Evolutionary conservation across 192 early-diverging fungal genomes (phyloP), one percentile per base, ranked within the genome.

Genomic region (Podila clonocystis): DNA sequence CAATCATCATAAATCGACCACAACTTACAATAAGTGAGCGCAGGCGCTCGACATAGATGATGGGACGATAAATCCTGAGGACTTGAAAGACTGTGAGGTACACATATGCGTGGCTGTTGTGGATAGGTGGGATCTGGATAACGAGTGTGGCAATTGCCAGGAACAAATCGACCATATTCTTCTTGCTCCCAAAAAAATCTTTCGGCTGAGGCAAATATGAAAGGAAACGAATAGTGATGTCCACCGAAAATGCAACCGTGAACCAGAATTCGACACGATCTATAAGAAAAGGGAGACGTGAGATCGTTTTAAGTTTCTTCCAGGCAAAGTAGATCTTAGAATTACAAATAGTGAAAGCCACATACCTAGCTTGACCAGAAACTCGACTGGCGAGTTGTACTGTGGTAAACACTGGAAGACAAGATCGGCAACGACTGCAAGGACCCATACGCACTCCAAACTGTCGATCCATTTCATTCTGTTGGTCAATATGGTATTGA

Each of bases 31-130:
- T 82, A 65, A 86, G 74, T 31, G 62, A 58, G 31, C 79, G 69
- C 22, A 90, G 58, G 11, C 87, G 79, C 34, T 87, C 82, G 17
- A 86, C 62, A 34, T 84, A 86, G 33, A 90, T 69, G 15, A 90
- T 72, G 20, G 87, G 70, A 2, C 89, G 64, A 65, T 90, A 90
- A 22, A 84, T 77, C 58, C 89, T 68, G 5, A 87, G 12, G 2
- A 90, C 78, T 65, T 87, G 89, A 63, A 90, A 90, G 5, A 82
- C 82, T 20, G 86, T 85, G 20, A 90, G 66, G 62, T 86, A 90
- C 50, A 85, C 65, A 75, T 87, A 90, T 8, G 65, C 74, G 19
- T 50, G 22, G 4, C 65, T 80, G 12, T 73, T 70, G 12, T 74
- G 84, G 64, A 90, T 87, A 17, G 62, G 15, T 24, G 89, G 87